These are phyloP conservation scores for Thinopyrum elongatum DNA, from an alignment of 176 grass and related monocot species.

Conservation along the genomic window DNA sequence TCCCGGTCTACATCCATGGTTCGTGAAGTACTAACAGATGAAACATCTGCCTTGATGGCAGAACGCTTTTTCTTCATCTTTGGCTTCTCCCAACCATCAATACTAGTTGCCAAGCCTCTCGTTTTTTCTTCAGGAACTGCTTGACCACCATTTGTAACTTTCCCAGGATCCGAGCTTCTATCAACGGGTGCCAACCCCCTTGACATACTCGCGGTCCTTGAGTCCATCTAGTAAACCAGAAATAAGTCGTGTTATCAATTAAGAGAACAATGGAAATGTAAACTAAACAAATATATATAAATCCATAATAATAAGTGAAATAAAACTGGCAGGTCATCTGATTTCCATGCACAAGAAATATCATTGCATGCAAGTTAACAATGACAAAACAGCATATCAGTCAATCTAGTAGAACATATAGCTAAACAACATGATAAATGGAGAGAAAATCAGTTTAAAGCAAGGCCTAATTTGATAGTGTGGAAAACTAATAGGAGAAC, in stretches of 20 bases:
- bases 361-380: constrained; percentile 25
- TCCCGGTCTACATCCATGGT: constrained; percentile 60
- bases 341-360: constrained; percentile 19
- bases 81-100: constrained; percentile 83
- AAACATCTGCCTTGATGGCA: constrained; percentile 63
- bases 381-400: background rate
- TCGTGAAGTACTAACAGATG: constrained; percentile 43
- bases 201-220: constrained; percentile 51
- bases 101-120: constrained; percentile 50
- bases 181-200: constrained; percentile 49
- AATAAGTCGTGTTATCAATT: constrained; percentile 15
- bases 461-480: background rate
- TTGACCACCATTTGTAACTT: constrained; percentile 47
- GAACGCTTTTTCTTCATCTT: constrained; percentile 92
- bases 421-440: constrained; percentile 1
- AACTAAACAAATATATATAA: background rate
- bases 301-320: background rate
- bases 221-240: constrained; percentile 75
- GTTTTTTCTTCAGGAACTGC: constrained; percentile 60
- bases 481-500: constrained; percentile 9
- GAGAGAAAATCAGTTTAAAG: background rate
- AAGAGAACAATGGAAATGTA: background rate
- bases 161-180: constrained; percentile 67
- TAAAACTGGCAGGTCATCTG: background rate
- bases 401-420: background rate